Evolutionary conservation across 371 early-diverging fungal species (phyloP).

Genomic region (Smittium culicis): DNA sequence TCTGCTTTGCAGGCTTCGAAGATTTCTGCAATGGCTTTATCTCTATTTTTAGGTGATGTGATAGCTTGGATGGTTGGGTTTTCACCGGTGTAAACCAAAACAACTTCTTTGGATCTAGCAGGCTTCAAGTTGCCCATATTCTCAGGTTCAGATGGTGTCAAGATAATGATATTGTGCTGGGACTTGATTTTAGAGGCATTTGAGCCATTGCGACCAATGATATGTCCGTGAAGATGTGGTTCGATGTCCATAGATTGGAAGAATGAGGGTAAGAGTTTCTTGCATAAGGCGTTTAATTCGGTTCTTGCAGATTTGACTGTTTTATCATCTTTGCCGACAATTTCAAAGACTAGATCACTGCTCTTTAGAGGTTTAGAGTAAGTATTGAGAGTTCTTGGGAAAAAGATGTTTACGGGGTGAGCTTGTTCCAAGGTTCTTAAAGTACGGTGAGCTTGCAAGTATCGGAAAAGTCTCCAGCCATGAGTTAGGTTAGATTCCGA

Average conservation of each 20-base stretch:
- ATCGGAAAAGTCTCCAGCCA: constrained; percentile 44
- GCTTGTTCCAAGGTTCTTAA: constrained; percentile 46
- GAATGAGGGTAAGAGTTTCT: constrained; percentile 37
- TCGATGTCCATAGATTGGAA: constrained; percentile 62
- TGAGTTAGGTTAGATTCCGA: constrained; percentile 36
- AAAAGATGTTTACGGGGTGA: constrained; percentile 36
- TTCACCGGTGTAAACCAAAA: constrained; percentile 52
- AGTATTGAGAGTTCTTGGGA: constrained; percentile 9
- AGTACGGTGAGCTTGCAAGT: constrained; percentile 48
- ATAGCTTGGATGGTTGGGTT: constrained; percentile 34
- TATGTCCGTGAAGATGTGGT: constrained; percentile 59
- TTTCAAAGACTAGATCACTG: constrained; percentile 32
- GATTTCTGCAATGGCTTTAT: constrained; percentile 43
- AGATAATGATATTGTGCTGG: background rate
- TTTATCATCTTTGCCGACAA: constrained; percentile 44
- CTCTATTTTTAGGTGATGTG: constrained; percentile 33
- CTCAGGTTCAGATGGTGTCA: constrained; percentile 6
- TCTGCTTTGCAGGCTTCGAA: constrained; percentile 49
- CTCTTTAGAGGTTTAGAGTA: constrained; percentile 12
- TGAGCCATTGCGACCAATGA: constrained; percentile 63
- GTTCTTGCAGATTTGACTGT: constrained; percentile 42
- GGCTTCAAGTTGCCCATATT: constrained; percentile 7
- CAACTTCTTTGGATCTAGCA: constrained; percentile 32
- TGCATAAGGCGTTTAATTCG: constrained; percentile 32
- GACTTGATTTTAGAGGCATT: constrained; percentile 34